Evolutionary conservation across 176 grass and related monocot species (phyloP).

Genomic region (Juncus inflexus): DNA sequence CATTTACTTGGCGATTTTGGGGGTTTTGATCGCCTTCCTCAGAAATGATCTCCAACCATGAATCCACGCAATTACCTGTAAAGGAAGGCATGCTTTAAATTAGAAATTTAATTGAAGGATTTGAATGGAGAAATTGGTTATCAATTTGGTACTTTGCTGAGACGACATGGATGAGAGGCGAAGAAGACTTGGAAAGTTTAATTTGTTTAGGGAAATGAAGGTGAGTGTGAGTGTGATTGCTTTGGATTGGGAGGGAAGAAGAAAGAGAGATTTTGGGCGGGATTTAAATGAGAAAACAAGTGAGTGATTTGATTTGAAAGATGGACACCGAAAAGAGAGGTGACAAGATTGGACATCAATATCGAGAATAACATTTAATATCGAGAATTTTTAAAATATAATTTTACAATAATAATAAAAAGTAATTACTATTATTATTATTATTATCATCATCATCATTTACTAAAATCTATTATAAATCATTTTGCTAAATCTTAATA

Average conservation of each 20-base stretch:
- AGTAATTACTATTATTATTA: no score
- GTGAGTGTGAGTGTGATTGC: not conserved
- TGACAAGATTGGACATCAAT: no score
- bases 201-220: not conserved
- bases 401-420: no score
- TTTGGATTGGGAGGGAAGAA: not conserved
- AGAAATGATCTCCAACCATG: constrained; percentile 57
- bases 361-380: no score
- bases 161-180: constrained; percentile 34
- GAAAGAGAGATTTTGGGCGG: not conserved
- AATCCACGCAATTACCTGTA: constrained; percentile 33
- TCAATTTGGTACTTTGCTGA: constrained; percentile 32
- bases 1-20: constrained; percentile 26
- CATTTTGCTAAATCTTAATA: no score
- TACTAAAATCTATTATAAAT: no score
- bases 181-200: not conserved
- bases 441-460: no score
- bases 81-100: not conserved
- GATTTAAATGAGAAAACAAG: not conserved
- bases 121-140: not conserved
- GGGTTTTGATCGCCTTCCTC: constrained; percentile 18
- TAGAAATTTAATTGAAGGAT: not conserved
- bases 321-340: no score
- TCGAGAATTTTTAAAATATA: no score
- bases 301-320: no score